These are phyloP conservation scores for Heliosperma pusillum DNA, from an alignment of 148 eudicot genomes.

Conservation along the genomic window DNA sequence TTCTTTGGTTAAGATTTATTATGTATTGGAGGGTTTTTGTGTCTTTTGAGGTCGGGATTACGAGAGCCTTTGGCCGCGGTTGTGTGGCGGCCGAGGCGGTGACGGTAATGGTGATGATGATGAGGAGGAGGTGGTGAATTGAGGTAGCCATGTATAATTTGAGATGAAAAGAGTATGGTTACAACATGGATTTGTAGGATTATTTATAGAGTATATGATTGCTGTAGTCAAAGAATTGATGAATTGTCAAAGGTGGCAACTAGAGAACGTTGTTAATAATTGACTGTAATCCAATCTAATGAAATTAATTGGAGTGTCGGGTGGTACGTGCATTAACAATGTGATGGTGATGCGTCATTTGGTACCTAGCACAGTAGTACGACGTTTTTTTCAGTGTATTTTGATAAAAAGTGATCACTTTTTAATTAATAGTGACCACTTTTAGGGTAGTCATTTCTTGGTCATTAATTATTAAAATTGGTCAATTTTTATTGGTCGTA, in stretches of 20 bases:
- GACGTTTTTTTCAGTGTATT: too few species aligned
- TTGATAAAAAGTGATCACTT: too few species aligned
- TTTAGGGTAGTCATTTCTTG: too few species aligned
- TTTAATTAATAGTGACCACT: too few species aligned
- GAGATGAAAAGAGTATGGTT: neutral
- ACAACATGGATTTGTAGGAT: neutral
- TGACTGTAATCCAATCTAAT: neutral
- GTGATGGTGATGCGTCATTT: constrained; percentile 9
- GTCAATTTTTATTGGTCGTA: too few species aligned
- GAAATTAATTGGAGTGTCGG: neutral
- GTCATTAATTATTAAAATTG: too few species aligned
- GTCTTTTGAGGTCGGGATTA: constrained; percentile 17
- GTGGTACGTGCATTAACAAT: neutral
- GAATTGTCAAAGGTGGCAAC: constrained; percentile 13
- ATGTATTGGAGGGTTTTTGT: constrained; percentile 20
- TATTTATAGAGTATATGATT: neutral
- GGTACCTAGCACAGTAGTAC: too few species aligned
- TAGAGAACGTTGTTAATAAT: constrained; percentile 5
- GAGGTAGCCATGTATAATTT: constrained; percentile 30
- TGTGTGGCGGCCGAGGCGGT: constrained; percentile 1
- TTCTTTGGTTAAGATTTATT: constrained; percentile 20
- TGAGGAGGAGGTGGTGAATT: constrained; percentile 1
- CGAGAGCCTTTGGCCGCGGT: constrained; percentile 14
- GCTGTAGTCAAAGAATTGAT: neutral
- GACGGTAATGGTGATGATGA: constrained; percentile 12